Percentiles rank a stretch among this genome's conserved stretches.
phyloP scores from a whole-genome alignment of 768 basidiomycete genomes.

The Hypholoma sublateritium region DNA sequence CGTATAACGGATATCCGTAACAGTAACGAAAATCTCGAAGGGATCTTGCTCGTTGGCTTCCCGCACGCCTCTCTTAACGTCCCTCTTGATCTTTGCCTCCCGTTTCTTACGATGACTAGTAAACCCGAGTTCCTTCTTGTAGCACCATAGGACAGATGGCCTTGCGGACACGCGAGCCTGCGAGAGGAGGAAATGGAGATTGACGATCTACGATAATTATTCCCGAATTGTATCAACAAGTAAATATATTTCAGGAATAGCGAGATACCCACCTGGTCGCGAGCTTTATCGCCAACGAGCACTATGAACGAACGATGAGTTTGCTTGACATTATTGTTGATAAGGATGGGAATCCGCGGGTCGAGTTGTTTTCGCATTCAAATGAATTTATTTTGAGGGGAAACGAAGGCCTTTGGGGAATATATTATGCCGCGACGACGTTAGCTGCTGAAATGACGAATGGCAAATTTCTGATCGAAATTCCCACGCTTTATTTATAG shows the following conservation, averaged over 20 bases:
- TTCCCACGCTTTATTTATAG: conserved; percentile 6
- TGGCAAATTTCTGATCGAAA: conserved; percentile 16
- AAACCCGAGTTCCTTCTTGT: conserved; percentile 98
- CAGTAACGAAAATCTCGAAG: conserved; percentile 97
- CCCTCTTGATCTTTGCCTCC: conserved; percentile 94
- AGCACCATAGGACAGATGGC: conserved; percentile 95
- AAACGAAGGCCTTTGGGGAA: neutral
- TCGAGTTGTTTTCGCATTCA: conserved; percentile 87
- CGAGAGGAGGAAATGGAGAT: conserved; percentile 91
- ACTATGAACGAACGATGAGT: conserved; percentile 96
- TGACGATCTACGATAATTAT: conserved; percentile 69
- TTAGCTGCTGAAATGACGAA: neutral
- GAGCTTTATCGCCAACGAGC: conserved; percentile 90
- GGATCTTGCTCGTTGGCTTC: conserved; percentile 96
- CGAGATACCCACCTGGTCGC: conserved; percentile 72
- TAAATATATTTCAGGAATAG: neutral
- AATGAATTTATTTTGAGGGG: neutral
- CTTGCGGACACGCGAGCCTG: conserved; percentile 87
- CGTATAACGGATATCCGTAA: conserved; percentile 99
- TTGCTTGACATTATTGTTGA: conserved; percentile 90
- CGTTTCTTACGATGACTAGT: conserved; percentile 97
- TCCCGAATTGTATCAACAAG: neutral
- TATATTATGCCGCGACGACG: neutral
- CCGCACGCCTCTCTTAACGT: conserved; percentile 90
- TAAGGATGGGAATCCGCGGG: conserved; percentile 88